Percentiles rank a stretch among this genome's conserved stretches.
Conservation (phyloP, 2,329 filamentous ascomycete species). For the Sordariomycetes sp. region DNA sequence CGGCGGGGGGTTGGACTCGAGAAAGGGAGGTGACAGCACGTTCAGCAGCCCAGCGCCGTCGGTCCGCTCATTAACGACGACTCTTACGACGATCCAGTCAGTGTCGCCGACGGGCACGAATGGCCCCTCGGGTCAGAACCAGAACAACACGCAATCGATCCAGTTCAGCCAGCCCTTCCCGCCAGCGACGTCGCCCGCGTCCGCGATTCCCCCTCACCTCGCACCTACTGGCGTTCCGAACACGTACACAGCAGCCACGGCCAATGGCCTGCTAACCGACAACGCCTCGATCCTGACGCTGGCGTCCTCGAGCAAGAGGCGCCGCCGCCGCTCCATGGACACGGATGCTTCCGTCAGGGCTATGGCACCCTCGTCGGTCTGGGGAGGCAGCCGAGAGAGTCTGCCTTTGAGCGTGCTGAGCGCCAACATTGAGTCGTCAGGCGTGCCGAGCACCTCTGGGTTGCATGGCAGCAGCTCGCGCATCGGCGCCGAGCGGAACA, state of each 20-base stretch:
- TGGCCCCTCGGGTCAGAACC: slow-evolving; percentile 23
- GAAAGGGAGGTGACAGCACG: slow-evolving; percentile 64
- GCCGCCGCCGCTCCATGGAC: slow-evolving; percentile 70
- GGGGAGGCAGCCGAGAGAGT: slow-evolving; percentile 72
- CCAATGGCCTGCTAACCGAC: slow-evolving; percentile 74
- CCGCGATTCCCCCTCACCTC: slow-evolving; percentile 64
- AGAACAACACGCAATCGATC: slow-evolving; percentile 38
- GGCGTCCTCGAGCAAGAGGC: slow-evolving; percentile 72
- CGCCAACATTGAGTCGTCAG: slow-evolving; percentile 50
- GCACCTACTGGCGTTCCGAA: slow-evolving; percentile 49
- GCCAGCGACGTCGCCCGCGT: slow-evolving; percentile 53
- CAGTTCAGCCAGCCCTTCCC: slow-evolving; percentile 61
- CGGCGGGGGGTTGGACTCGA: slow-evolving; percentile 56
- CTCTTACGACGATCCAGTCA: slow-evolving; percentile 78
- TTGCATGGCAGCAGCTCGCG: slow-evolving; percentile 41
- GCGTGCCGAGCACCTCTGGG: slow-evolving; percentile 34
- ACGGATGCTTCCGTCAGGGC: slow-evolving; percentile 80
- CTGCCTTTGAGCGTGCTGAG: slow-evolving; percentile 72
- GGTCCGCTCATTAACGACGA: slow-evolving; percentile 72
- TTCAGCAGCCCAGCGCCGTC: slow-evolving; percentile 79
- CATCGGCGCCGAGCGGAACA: slow-evolving; percentile 55
- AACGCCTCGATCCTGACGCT: slow-evolving; percentile 81
- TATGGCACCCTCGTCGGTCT: slow-evolving; percentile 72
- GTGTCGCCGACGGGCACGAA: slow-evolving; percentile 46
- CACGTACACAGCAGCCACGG: slow-evolving; percentile 69